phyloP scores from a whole-genome alignment of 23 red algal species.

The Gracilaria vermiculophylla region DNA sequence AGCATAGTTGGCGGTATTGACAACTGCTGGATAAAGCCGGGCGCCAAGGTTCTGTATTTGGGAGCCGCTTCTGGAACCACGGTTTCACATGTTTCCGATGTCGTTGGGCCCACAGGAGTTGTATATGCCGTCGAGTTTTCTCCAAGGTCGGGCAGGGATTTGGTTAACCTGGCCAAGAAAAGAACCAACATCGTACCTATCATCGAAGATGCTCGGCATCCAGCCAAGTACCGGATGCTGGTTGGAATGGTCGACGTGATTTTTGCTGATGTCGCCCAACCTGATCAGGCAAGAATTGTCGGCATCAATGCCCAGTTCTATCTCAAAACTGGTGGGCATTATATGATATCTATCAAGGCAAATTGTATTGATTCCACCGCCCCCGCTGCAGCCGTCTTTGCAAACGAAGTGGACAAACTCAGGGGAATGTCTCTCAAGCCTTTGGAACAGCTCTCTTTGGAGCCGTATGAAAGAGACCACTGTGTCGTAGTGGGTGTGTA shows the following conservation, averaged over 20 bases:
- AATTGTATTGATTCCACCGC: constrained; percentile 97
- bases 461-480: constrained; percentile 99
- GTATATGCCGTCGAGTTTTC: constrained; percentile 99
- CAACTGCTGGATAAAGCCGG: constrained; percentile 84
- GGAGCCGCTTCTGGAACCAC: constrained; percentile 97
- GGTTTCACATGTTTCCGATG: constrained; percentile 95
- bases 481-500: constrained; percentile 90
- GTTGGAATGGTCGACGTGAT: constrained; percentile 97
- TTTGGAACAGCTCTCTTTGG: constrained; percentile 89
- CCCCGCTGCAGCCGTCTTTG: constrained; percentile 95
- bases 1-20: constrained; percentile 97
- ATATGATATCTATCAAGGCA: constrained; percentile 99
- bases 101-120: constrained; percentile 88
- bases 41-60: constrained; percentile 90
- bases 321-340: constrained; percentile 93
- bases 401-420: constrained; percentile 97
- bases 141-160: constrained; percentile 88
- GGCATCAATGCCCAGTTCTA: constrained; percentile 92
- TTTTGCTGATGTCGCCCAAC: constrained; percentile 99
- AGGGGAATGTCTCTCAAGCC: constrained; percentile 84
- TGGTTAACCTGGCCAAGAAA: constrained; percentile 96
- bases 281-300: constrained; percentile 97
- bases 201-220: constrained; percentile 95
- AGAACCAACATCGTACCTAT: constrained; percentile 98
- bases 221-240: constrained; percentile 96